Evolutionary conservation across 2,329 filamentous ascomycete genomes (phyloP), one percentile per base, ranked within the genome.

Genomic region (Aspergillus quadricinctus): DNA sequence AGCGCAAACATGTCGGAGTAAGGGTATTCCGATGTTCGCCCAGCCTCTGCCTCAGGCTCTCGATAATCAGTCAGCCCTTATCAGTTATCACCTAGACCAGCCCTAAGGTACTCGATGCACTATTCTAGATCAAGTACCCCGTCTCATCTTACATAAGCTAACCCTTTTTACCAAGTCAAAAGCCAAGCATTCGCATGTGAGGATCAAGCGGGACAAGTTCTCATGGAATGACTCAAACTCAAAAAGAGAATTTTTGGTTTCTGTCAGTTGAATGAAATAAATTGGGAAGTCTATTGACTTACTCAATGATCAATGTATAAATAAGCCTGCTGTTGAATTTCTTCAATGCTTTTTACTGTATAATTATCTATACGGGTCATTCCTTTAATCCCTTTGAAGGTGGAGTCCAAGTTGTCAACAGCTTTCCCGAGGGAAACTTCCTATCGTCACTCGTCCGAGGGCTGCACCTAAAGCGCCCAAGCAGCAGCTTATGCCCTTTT

Each of bases 401-500:
- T 46, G 43, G 21, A 14, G 19, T 11, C 27, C 7, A 46, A 23
- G 43, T 23, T 31, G 49, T 55, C 48, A 49, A 53, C 49, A 9
- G 8, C 54, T 62, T 61, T 43, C 55, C 54, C 58, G 43, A 23
- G 21, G 43, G 43, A 46, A 46, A 25, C 52, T 49, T 41, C 56
- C 53, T 54, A 58, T 54, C 49, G 31, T 19, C 23, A 49, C 37
- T 58, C 53, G 28, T 25, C 54, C 45, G 46, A 55, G 43, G 43
- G 43, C 43, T 25, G 43, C 56, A 54, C 50, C 54, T 51, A 46
- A 56, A 54, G 49, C 50, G 48, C 53, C 45, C 57, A 60, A 61
- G 53, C 66, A 67, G 64, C 62, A 66, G 60, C 64, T 63, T 60
- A 70, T 69, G 67, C 66, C 65, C 60, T 66, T 64, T 61, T 61